These are phyloP conservation scores for Calonectria henricotiae DNA, from an alignment of 2,329 filamentous ascomycete genomes.

Conservation along the genomic window DNA sequence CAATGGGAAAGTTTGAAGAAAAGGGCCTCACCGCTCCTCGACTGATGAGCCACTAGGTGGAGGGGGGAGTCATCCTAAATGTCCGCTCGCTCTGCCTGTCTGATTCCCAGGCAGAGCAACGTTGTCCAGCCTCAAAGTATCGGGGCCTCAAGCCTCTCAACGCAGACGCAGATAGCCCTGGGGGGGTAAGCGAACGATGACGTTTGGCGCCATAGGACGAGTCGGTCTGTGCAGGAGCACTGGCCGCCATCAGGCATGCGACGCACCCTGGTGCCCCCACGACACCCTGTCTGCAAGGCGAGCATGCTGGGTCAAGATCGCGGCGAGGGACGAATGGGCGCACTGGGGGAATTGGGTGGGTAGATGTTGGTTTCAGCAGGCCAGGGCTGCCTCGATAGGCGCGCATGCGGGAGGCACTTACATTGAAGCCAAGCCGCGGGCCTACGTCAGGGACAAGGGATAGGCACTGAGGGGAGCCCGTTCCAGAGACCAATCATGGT, in stretches of 20 bases:
- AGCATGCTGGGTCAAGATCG: conserved; percentile 46
- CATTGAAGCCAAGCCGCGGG: conserved; percentile 33
- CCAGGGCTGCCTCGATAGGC: conserved; percentile 41
- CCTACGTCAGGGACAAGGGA: conserved; percentile 44
- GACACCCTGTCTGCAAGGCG: conserved; percentile 37
- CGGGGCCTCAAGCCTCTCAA: conserved; percentile 20
- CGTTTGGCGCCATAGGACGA: conserved; percentile 43
- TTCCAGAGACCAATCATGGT: conserved; percentile 46
- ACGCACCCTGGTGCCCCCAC: conserved; percentile 45
- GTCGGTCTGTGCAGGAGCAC: conserved; percentile 49
- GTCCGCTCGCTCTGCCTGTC: conserved; percentile 23
- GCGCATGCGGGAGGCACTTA: conserved; percentile 41
- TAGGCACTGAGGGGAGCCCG: conserved; percentile 32
- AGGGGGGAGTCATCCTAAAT: conserved; percentile 30
- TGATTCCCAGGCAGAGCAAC: conserved; percentile 20
- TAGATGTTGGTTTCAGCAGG: conserved; percentile 36
- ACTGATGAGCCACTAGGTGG: conserved; percentile 20
- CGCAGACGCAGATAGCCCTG: conserved; percentile 34
- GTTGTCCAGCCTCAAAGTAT: conserved; percentile 40
- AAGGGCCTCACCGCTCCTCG: conserved; percentile 34
- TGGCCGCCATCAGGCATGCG: conserved; percentile 33
- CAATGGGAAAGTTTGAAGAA: conserved; percentile 12
- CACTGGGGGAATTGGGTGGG: conserved; percentile 25
- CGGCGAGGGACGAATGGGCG: conserved; percentile 30
- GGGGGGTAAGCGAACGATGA: conserved; percentile 43